phyloP scores from a whole-genome alignment of 148 eudicot species.

The Vaccinium vitisidaea region DNA sequence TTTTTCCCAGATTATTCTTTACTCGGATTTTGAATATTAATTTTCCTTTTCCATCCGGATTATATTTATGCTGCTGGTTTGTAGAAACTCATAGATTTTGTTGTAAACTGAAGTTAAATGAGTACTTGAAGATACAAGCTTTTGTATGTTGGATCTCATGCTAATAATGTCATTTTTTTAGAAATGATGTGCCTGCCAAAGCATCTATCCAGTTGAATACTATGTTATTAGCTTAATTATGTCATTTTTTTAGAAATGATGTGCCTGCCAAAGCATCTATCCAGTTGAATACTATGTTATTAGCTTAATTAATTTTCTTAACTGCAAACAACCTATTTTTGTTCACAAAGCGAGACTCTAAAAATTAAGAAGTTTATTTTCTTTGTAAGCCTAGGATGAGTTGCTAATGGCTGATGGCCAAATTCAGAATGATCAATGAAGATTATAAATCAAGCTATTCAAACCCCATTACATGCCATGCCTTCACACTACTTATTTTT shows the following conservation, averaged over 20 bases:
- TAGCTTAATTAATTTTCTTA: neutral
- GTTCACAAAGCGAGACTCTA: neutral
- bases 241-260: neutral
- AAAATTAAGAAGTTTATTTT: neutral
- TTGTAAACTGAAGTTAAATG: neutral
- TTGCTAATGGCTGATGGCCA: neutral
- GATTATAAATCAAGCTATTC: neutral
- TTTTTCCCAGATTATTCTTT: neutral
- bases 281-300: slow-evolving; percentile 1
- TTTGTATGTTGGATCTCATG: neutral
- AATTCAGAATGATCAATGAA: neutral
- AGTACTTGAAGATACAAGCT: neutral
- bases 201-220: slow-evolving; percentile 11
- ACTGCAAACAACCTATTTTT: neutral
- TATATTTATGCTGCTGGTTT: neutral
- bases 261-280: slow-evolving; percentile 1
- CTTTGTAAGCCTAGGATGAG: neutral
- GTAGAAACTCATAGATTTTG: neutral
- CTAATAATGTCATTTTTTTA: neutral
- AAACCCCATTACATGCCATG: neutral
- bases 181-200: neutral
- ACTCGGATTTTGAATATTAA: neutral
- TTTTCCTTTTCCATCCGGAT: neutral
- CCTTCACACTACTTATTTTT: neutral
- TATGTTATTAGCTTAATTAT: neutral